These are phyloP conservation scores for Saccharomycopsis capsularis DNA, from an alignment of 805 yeast genomes.

Conservation along the genomic window DNA sequence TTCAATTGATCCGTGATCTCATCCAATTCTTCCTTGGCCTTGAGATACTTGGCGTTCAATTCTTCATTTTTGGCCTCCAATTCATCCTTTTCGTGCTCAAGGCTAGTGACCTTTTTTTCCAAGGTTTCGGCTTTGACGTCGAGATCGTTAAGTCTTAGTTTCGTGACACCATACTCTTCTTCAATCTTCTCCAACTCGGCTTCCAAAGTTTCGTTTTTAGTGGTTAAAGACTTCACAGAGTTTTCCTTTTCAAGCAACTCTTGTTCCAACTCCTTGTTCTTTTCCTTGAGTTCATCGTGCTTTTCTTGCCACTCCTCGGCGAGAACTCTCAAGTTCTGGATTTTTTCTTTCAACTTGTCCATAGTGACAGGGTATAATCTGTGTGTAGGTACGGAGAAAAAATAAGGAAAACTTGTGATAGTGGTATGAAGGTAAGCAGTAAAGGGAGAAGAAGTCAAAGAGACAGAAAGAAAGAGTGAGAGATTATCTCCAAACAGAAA, in stretches of 20 bases:
- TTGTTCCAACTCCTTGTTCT: slow-evolving; percentile 56
- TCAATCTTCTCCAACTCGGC: slow-evolving; percentile 46
- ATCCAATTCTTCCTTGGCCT: slow-evolving; percentile 56
- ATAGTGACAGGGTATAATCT: no score
- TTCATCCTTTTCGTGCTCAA: slow-evolving; percentile 56
- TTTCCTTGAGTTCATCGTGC: slow-evolving; percentile 48
- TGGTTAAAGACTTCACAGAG: slow-evolving; percentile 53
- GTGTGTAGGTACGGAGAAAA: no score
- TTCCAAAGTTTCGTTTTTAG: slow-evolving; percentile 55
- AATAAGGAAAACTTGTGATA: no score
- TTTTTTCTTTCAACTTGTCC: slow-evolving; percentile 23
- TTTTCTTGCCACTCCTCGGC: slow-evolving; percentile 65
- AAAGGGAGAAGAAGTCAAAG: no score
- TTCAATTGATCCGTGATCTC: slow-evolving; percentile 60
- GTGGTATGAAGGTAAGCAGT: no score
- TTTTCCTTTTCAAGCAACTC: slow-evolving; percentile 55
- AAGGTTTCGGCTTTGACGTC: slow-evolving; percentile 60
- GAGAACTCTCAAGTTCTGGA: slow-evolving; percentile 47
- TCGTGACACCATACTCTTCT: slow-evolving; percentile 47
- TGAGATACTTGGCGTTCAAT: slow-evolving; percentile 45
- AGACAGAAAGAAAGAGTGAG: no score
- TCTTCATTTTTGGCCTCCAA: slow-evolving; percentile 54
- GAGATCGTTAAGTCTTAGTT: slow-evolving; percentile 55
- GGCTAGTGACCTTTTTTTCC: slow-evolving; percentile 57
- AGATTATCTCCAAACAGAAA: no score